Percentiles rank a stretch among this genome's conserved stretches.
These are phyloP conservation scores for Hibiscus syriacus DNA, from an alignment of 345 rosid genomes.

Conservation along the genomic window DNA sequence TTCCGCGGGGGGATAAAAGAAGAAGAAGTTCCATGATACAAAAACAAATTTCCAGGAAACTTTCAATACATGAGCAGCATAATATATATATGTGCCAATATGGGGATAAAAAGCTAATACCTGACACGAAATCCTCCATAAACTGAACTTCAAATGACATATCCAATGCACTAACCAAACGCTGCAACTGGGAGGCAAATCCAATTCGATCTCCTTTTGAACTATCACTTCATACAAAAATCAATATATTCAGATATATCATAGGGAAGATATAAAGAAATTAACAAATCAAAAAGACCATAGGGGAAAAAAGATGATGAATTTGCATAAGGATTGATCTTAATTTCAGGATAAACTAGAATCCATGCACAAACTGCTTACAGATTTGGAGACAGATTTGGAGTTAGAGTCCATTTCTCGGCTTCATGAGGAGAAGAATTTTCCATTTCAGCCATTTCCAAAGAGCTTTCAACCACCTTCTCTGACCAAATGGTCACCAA, in stretches of 20 bases:
- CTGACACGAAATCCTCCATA: constrained; percentile 91
- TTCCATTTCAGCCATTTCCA: constrained; percentile 95
- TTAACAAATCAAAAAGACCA: constrained; percentile 13
- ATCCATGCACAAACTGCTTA: constrained; percentile 32
- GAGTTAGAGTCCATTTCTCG: constrained; percentile 66
- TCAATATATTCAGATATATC: constrained; percentile 10
- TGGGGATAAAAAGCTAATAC: constrained; percentile 32
- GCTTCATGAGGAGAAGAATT: constrained; percentile 89
- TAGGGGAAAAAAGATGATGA: no score
- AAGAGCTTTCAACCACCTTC: constrained; percentile 64
- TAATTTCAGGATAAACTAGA: background rate
- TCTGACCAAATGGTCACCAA: constrained; percentile 68
- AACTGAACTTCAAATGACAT: constrained; percentile 69
- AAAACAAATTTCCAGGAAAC: constrained; percentile 12
- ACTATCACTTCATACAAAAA: constrained; percentile 40
- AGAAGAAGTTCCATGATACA: background rate
- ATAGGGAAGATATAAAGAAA: constrained; percentile 10
- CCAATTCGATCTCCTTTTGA: constrained; percentile 52
- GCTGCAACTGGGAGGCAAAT: constrained; percentile 73
- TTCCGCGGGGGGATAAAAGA: background rate
- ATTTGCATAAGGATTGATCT: background rate
- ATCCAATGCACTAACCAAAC: constrained; percentile 67
- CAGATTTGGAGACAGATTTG: constrained; percentile 54
- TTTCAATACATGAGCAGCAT: constrained; percentile 11
- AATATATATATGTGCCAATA: constrained; percentile 11